A percentile compares a stretch with the other conserved stretches of the same genome.
Conservation (phyloP, 345 rosid species). For the Passiflora organensis region DNA sequence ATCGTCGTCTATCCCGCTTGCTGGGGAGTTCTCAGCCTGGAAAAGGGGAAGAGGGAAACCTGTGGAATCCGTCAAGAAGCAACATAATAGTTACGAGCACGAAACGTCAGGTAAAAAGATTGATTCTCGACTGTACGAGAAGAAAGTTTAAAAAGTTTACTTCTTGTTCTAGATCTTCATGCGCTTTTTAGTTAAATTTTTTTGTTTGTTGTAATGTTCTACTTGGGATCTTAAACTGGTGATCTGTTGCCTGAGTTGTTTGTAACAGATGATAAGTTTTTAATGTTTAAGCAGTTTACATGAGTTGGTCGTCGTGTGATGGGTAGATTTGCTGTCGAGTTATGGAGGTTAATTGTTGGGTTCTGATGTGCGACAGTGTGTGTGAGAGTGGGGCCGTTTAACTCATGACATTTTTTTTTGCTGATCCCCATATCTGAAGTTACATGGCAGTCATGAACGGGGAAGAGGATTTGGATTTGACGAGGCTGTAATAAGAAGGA, state of each 20-base stretch:
- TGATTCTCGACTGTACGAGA: neutral
- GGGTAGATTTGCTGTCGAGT: constrained; percentile 14
- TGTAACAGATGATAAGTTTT: constrained; percentile 3
- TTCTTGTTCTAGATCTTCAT: neutral
- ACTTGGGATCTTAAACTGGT: too few species aligned
- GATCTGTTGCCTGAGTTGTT: neutral
- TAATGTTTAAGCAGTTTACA: neutral
- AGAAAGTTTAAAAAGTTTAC: neutral
- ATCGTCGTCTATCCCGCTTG: constrained; percentile 74
- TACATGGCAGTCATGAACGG: constrained; percentile 30
- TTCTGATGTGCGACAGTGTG: constrained; percentile 26
- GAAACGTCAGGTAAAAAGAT: constrained; percentile 50
- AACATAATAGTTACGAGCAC: constrained; percentile 43
- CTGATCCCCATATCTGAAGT: constrained; percentile 36
- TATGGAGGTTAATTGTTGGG: constrained; percentile 29
- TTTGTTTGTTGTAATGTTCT: constrained; percentile 3
- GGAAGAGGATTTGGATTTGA: constrained; percentile 17
- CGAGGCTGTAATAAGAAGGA: constrained; percentile 30
- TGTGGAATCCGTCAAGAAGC: constrained; percentile 43
- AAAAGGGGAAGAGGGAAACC: constrained; percentile 56
- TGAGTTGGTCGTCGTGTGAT: constrained; percentile 1
- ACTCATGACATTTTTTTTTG: constrained; percentile 27
- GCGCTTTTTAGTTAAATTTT: neutral
- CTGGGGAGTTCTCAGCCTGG: constrained; percentile 46
- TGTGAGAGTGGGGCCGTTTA: constrained; percentile 56